A percentile compares a stretch with the other conserved stretches of the same genome.
phyloP scores from a whole-genome alignment of 176 grass and related monocot genomes.

The Ampelocalamus luodianensis region DNA sequence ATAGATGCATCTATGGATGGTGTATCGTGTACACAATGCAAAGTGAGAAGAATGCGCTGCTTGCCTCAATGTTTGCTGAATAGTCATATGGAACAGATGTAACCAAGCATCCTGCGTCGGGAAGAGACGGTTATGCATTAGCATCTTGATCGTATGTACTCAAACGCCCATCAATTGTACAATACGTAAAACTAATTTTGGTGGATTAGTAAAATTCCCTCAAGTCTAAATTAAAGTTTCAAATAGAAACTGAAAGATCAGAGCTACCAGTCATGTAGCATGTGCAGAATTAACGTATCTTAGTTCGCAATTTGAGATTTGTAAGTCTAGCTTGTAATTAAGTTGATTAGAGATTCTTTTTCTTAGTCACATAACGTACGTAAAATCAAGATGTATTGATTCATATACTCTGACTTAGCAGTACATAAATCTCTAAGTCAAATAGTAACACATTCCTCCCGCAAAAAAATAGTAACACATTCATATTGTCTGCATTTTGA shows the following conservation, averaged over 20 bases:
- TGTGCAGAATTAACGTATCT: background rate
- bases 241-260: background rate
- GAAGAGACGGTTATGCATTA: background rate
- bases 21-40: background rate
- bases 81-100: constrained; percentile 71
- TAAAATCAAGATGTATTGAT: background rate
- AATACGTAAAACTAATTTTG: too few relatives aligned
- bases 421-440: background rate
- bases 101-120: constrained; percentile 33
- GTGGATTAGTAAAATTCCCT: too few relatives aligned
- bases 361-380: background rate
- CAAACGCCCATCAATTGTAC: too few relatives aligned
- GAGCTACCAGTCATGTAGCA: background rate
- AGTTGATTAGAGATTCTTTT: background rate
- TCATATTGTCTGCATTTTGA: background rate
- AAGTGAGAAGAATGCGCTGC: background rate
- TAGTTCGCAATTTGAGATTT: background rate
- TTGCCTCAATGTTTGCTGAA: constrained; percentile 64
- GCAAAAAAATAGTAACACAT: too few relatives aligned
- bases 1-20: background rate
- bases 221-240: too few relatives aligned
- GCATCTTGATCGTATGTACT: too few relatives aligned
- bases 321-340: background rate
- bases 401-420: background rate
- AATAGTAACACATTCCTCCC: background rate